Evolutionary conservation across 2,329 filamentous ascomycete genomes (phyloP).

Genomic region (Ceratocystis lukuohia): DNA sequence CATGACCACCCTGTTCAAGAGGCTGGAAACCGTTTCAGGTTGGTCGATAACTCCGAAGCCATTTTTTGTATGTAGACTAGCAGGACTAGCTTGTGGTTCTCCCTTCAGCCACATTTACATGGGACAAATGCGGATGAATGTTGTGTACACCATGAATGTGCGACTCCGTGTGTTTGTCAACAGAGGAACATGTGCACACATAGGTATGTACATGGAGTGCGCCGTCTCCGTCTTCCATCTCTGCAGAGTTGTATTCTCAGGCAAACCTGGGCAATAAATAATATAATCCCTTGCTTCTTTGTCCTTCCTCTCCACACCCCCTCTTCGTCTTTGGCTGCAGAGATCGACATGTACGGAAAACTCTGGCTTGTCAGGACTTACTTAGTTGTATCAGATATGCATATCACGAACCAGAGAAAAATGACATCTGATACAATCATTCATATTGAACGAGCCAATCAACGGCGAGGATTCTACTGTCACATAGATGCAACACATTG

Average conservation of each 20-base stretch:
- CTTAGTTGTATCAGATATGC: conserved; percentile 1
- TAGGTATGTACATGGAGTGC: neutral
- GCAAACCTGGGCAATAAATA: neutral
- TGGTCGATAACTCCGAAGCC: conserved; percentile 4
- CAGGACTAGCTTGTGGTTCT: no score
- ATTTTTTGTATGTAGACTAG: neutral
- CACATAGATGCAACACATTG: neutral
- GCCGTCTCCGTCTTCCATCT: neutral
- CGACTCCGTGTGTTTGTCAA: neutral
- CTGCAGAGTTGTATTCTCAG: neutral
- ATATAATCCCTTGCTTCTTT: neutral
- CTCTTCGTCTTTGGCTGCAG: neutral
- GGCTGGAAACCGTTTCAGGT: conserved; percentile 1
- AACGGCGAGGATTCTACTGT: neutral
- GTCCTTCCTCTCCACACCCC: neutral
- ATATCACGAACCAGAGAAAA: conserved; percentile 4
- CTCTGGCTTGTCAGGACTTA: conserved; percentile 1
- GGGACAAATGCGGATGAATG: no score
- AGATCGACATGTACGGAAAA: conserved; percentile 1
- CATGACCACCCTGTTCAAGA: neutral
- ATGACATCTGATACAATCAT: neutral
- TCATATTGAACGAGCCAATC: neutral
- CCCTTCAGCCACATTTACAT: no score
- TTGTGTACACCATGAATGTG: neutral
- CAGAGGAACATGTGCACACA: neutral